Base-by-base conservation (phyloP, 805 yeast genomes). In the Sugiyamaella chiloensis region DNA sequence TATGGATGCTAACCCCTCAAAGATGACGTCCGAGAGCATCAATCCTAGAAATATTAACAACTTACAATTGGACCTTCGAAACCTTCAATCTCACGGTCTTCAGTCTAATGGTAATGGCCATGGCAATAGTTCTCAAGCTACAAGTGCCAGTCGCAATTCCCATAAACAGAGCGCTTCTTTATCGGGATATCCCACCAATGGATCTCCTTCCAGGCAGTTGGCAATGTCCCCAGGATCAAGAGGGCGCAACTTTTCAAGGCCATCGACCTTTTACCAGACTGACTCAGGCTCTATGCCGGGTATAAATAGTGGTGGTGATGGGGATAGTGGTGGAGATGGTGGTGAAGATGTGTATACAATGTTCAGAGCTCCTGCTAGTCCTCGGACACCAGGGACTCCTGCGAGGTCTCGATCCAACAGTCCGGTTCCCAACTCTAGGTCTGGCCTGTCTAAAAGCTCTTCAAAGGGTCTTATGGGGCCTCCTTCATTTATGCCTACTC, bases 211-310 rank as follows among this genome's bases (percentile, higher is more conserved):
- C 12, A 20, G 32, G 14, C 42, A 19, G 5, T 31, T 40, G 7
- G 32, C 42, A 23, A 40, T 40, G 42, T 40, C 42, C 12, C 46
- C 41, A n/a, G 41, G 46, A 5, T 47, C 48, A 11, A 30, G 51
- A 17, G 48, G 54, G 16, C 44, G 55, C 24, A 57, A 57, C 48
- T 57, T 57, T 44, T 48, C 54, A 14, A 48, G 60, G 16, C 60
- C 60, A 2, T 44, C 54, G 35, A 56, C 58, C 19, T 48, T 52
- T 29, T 56, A 54, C 42, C 50, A 47, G 39, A 24, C 48, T n/a
- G 52, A 47, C 32, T 12, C 20, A 12, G 20, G 37, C 20, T 34
- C 37, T 12, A 16, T 24, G 7, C 32, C 42, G 8, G 31, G 42
- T n/a, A 7, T 31, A 31, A 26, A 26, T 26, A 16, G 36, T 31